A percentile compares a stretch with the other conserved stretches of the same genome.
phyloP scores from a whole-genome alignment of 176 grass and related monocot species.

The Eragrostis nindensis region DNA sequence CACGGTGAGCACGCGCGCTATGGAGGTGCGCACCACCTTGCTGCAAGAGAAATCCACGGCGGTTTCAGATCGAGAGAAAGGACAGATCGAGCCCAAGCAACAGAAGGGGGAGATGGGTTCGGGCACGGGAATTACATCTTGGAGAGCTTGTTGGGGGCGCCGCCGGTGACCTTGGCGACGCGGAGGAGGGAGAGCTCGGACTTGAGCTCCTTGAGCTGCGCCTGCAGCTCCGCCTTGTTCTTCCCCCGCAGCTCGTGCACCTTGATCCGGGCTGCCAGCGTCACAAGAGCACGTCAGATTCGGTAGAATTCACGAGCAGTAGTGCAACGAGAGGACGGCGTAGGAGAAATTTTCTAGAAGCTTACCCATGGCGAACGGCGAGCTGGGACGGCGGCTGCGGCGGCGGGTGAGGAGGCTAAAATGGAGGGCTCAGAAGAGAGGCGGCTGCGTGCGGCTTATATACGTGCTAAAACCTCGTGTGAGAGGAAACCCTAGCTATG shows the following conservation, averaged over 20 bases:
- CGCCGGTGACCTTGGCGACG: constrained; percentile 93
- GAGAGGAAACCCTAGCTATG: constrained; percentile 40
- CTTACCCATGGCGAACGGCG: constrained; percentile 60
- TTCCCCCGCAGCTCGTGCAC: constrained; percentile 84
- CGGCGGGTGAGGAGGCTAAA: constrained; percentile 31
- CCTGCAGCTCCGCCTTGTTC: constrained; percentile 68
- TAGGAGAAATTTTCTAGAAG: background rate
- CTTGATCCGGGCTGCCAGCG: constrained; percentile 72
- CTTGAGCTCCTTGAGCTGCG: constrained; percentile 82
- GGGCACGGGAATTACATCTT: constrained; percentile 57
- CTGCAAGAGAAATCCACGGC: constrained; percentile 30
- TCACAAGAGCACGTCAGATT: constrained; percentile 30
- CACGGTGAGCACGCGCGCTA: constrained; percentile 75
- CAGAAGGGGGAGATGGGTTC: background rate
- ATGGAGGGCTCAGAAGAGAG: constrained; percentile 22
- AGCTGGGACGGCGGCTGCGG: constrained; percentile 23
- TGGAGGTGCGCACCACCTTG: constrained; percentile 81
- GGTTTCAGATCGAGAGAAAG: background rate
- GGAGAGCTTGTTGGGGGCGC: constrained; percentile 93
- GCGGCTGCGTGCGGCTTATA: constrained; percentile 30
- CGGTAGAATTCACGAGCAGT: background rate
- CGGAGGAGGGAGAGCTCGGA: constrained; percentile 88
- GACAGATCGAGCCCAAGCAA: background rate
- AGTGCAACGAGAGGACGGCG: background rate
- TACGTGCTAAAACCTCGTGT: constrained; percentile 4